Conservation (phyloP, 768 basidiomycete genomes). For the Neoboletus brunneissimus region DNA sequence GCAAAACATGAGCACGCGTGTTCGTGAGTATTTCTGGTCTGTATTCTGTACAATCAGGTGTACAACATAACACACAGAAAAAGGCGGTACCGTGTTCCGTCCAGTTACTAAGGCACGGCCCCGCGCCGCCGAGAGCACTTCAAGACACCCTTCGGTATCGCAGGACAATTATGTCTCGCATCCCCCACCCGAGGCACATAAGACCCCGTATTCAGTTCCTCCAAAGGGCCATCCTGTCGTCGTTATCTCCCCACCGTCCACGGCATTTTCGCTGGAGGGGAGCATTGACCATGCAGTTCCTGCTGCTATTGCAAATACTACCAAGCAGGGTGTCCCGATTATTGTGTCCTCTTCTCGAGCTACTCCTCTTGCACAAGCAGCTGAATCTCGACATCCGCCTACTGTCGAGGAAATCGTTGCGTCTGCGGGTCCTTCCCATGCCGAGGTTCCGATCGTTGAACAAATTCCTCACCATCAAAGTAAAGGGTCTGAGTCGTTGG, state of each 20-base stretch:
- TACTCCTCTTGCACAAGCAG: slow-evolving; percentile 1
- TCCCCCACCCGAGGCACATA: slow-evolving; percentile 4
- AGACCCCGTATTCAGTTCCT: background rate
- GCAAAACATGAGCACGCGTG: slow-evolving; percentile 42
- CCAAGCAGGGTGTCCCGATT: slow-evolving; percentile 16
- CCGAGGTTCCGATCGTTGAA: slow-evolving; percentile 14
- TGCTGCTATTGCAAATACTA: background rate
- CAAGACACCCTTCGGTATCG: slow-evolving; percentile 15
- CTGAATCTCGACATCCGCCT: background rate
- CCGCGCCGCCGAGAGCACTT: slow-evolving; percentile 34
- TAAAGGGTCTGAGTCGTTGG: slow-evolving; percentile 20
- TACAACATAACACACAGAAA: slow-evolving; percentile 44
- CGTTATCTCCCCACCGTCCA: slow-evolving; percentile 2
- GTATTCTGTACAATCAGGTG: background rate
- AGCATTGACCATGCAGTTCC: slow-evolving; percentile 1
- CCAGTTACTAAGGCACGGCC: slow-evolving; percentile 60
- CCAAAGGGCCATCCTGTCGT: background rate
- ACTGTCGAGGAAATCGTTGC: background rate
- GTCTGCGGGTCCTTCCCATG: slow-evolving; percentile 10
- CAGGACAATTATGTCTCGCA: slow-evolving; percentile 15
- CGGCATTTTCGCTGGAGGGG: slow-evolving; percentile 5
- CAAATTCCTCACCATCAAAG: slow-evolving; percentile 10
- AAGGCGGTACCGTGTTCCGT: slow-evolving; percentile 66
- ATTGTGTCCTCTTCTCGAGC: slow-evolving; percentile 19
- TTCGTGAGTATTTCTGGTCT: slow-evolving; percentile 51